phyloP scores from a whole-genome alignment of 129 eudicot genomes.

The carrot (Daucus carota) region DNA sequence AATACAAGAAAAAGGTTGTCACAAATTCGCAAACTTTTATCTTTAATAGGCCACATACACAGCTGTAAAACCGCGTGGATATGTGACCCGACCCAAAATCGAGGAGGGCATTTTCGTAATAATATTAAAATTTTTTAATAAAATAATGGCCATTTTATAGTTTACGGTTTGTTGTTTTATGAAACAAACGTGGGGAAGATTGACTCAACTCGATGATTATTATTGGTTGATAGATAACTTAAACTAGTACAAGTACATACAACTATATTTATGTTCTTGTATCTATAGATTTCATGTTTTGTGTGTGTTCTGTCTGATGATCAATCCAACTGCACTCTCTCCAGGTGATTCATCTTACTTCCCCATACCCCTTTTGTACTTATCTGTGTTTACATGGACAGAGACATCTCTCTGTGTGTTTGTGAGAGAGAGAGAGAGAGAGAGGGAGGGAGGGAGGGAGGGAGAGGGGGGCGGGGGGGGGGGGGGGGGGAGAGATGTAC shows the following conservation, averaged over 20 bases:
- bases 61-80: slow-evolving; percentile 1
- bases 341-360: not conserved
- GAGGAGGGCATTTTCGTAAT: not conserved
- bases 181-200: slow-evolving; percentile 6
- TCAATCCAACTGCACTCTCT: not conserved
- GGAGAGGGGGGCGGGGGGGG: no score
- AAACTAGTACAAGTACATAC: not conserved
- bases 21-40: not conserved
- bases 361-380: not conserved
- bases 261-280: not conserved
- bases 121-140: not conserved
- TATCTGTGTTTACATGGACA: not conserved
- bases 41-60: no score
- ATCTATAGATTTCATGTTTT: not conserved
- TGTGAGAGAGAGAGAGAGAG: not conserved
- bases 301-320: not conserved
- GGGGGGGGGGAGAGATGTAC: no score
- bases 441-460: no score
- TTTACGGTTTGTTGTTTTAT: slow-evolving; percentile 1
- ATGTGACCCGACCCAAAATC: not conserved
- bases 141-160: not conserved
- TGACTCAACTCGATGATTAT: not conserved
- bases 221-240: not conserved
- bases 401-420: not conserved
- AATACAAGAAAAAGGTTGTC: not conserved